Conservation (phyloP, 2,329 filamentous ascomycete genomes). For the Rugonectria rugulosa region DNA sequence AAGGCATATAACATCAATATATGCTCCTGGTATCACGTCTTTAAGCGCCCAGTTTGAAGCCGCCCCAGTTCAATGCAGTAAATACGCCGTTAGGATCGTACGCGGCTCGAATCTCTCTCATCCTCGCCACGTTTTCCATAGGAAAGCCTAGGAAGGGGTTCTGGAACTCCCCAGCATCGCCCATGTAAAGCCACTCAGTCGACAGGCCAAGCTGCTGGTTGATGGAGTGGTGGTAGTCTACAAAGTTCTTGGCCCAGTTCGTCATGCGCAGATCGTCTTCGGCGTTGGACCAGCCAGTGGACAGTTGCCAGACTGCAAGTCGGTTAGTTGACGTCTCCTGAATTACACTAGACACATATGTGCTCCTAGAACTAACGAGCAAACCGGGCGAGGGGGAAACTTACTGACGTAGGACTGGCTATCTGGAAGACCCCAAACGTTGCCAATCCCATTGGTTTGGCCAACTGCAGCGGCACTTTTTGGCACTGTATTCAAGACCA, state of each 20-base stretch:
- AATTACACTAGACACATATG: too few species aligned
- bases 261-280: slow-evolving; percentile 47
- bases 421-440: slow-evolving; percentile 16
- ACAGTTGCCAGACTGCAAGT: slow-evolving; percentile 47
- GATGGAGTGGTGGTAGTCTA: slow-evolving; percentile 42
- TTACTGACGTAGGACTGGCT: slow-evolving; percentile 12
- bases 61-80: slow-evolving; percentile 9
- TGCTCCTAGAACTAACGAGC: too few species aligned
- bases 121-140: not conserved
- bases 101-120: not conserved
- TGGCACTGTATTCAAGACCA: slow-evolving; percentile 12
- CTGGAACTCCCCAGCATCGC: slow-evolving; percentile 18
- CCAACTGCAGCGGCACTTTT: slow-evolving; percentile 1
- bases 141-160: slow-evolving; percentile 2
- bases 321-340: too few species aligned
- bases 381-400: too few species aligned
- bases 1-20: too few species aligned
- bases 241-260: slow-evolving; percentile 41
- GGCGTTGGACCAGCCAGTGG: slow-evolving; percentile 46
- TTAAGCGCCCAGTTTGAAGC: slow-evolving; percentile 10
- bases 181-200: slow-evolving; percentile 12
- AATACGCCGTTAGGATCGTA: slow-evolving; percentile 14
- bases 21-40: too few species aligned
- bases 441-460: slow-evolving; percentile 21
- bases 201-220: slow-evolving; percentile 38